phyloP scores from a whole-genome alignment of 495 filamentous ascomycete genomes.

The Tetracladium setigerum region DNA sequence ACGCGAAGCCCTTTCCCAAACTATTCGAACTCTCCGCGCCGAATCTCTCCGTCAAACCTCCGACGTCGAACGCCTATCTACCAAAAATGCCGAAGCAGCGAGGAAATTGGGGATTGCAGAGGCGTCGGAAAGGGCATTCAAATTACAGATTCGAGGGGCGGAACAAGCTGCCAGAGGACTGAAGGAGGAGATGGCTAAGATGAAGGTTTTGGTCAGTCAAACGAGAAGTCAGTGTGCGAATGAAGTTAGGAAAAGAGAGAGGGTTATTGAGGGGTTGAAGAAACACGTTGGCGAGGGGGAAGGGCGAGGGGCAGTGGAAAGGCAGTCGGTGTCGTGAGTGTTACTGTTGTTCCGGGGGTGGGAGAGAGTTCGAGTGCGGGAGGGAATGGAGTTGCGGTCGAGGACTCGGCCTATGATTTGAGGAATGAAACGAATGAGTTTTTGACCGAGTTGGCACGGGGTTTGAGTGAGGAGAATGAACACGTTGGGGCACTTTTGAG shows the following conservation, averaged over 20 bases:
- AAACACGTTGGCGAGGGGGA: constrained; percentile 54
- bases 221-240: constrained; percentile 82
- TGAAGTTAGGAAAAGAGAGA: constrained; percentile 84
- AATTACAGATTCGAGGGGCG: constrained; percentile 57
- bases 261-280: constrained; percentile 82
- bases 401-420: constrained; percentile 61
- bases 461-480: constrained; percentile 91
- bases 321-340: constrained; percentile 42
- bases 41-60: constrained; percentile 63
- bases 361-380: constrained; percentile 21
- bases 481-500: constrained; percentile 65
- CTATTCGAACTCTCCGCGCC: constrained; percentile 65
- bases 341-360: constrained; percentile 44
- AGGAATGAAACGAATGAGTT: constrained; percentile 87
- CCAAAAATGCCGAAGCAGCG: constrained; percentile 62
- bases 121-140: constrained; percentile 61
- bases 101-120: constrained; percentile 69
- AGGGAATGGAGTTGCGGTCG: constrained; percentile 36
- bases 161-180: constrained; percentile 62
- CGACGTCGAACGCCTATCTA: constrained; percentile 49
- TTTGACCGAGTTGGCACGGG: constrained; percentile 79
- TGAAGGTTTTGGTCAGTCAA: constrained; percentile 71
- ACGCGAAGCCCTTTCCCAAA: constrained; percentile 70
- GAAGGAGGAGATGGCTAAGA: constrained; percentile 70
- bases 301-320: constrained; percentile 38